Conservation (phyloP, 75 land plant genomes). For the Cryptomeria japonica region DNA sequence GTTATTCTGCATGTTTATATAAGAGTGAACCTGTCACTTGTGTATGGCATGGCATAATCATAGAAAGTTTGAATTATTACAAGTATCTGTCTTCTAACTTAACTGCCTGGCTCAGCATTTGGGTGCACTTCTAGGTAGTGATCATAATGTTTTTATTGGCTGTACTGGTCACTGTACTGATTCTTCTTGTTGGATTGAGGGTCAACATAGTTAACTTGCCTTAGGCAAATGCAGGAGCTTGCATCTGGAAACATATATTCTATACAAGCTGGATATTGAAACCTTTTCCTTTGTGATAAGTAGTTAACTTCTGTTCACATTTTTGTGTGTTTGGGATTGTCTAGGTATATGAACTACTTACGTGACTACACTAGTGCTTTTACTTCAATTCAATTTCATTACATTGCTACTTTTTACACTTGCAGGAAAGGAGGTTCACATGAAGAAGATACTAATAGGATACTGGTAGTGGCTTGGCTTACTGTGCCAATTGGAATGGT, state of each 20-base stretch:
- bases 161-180: not conserved
- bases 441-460: constrained; percentile 29
- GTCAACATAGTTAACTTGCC: not conserved
- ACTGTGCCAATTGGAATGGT: constrained; percentile 75
- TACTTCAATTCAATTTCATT: not conserved
- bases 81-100: not conserved
- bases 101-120: not conserved
- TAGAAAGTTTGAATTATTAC: no score
- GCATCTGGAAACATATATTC: not conserved
- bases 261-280: not conserved
- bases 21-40: no score
- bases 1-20: no score
- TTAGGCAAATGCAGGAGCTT: not conserved
- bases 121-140: not conserved
- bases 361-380: not conserved
- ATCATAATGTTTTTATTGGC: not conserved
- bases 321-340: not conserved
- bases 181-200: not conserved
- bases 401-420: not conserved
- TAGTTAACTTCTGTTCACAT: not conserved
- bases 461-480: constrained; percentile 80
- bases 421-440: constrained; percentile 36
- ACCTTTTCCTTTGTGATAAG: not conserved
- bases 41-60: no score
- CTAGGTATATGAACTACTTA: not conserved